Percentiles rank a stretch among this genome's conserved stretches.
Evolutionary conservation across 495 filamentous ascomycete genomes (phyloP).

Genomic region (Penicillium turbatum): DNA sequence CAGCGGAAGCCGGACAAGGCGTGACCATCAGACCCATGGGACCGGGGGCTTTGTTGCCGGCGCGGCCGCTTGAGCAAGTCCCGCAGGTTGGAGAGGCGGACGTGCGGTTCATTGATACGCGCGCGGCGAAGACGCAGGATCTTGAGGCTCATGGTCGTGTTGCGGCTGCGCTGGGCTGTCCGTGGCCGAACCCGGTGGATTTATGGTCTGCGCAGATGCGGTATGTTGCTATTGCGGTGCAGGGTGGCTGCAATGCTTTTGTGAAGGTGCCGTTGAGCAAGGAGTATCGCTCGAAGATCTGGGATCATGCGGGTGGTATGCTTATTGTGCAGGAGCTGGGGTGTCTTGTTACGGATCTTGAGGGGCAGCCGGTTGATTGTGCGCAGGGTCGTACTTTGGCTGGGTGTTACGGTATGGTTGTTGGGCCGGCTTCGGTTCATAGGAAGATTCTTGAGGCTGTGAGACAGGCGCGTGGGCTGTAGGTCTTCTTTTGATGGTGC

Average conservation of each 20-base stretch:
- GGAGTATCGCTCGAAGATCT: conserved; percentile 56
- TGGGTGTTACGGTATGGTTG: conserved; percentile 42
- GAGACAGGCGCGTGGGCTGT: conserved; percentile 11
- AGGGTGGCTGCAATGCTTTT: conserved; percentile 52
- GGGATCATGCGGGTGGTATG: conserved; percentile 71
- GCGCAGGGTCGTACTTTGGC: conserved; percentile 38
- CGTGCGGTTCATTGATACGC: conserved; percentile 48
- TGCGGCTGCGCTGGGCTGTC: conserved; percentile 42
- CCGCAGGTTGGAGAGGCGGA: conserved; percentile 29
- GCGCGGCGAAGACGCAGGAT: conserved; percentile 37
- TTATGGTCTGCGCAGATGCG: conserved; percentile 62
- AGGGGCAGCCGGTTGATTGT: conserved; percentile 43
- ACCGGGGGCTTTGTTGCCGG: conserved; percentile 29
- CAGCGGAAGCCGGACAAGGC: conserved; percentile 53
- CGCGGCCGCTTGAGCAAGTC: conserved; percentile 32
- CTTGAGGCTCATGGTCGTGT: conserved; percentile 44
- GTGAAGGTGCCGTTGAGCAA: conserved; percentile 57
- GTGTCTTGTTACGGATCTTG: conserved; percentile 57
- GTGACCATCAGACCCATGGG: conserved; percentile 49
- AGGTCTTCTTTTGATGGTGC: neutral
- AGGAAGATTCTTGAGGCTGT: conserved; percentile 36
- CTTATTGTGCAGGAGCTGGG: conserved; percentile 63
- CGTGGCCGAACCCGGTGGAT: conserved; percentile 49
- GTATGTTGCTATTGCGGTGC: conserved; percentile 58
- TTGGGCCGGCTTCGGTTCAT: conserved; percentile 41